Conservation (phyloP, 2,329 filamentous ascomycete species). For the Verticillium tricorpus region DNA sequence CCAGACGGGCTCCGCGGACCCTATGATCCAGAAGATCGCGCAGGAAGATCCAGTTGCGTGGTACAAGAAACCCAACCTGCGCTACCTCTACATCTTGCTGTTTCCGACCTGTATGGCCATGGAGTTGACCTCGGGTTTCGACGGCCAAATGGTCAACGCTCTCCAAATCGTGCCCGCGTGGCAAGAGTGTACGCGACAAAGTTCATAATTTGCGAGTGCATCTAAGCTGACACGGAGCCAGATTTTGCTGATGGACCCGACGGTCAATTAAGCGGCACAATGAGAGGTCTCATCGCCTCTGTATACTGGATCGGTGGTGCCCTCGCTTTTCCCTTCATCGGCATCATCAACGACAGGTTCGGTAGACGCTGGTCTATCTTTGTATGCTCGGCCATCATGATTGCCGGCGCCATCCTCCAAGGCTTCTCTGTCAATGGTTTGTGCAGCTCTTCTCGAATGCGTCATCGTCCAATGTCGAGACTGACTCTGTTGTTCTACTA, state of each 20-base stretch:
- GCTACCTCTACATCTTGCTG: constrained; percentile 49
- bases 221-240: background rate
- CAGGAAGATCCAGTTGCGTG: constrained; percentile 37
- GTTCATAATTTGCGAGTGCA: constrained; percentile 10
- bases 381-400: constrained; percentile 47
- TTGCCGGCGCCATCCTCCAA: constrained; percentile 49
- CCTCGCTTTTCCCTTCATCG: constrained; percentile 51
- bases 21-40: constrained; percentile 19
- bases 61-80: constrained; percentile 55
- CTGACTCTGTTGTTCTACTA: constrained; percentile 4
- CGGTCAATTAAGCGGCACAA: constrained; percentile 32
- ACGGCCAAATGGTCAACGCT: constrained; percentile 39
- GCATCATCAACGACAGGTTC: constrained; percentile 46
- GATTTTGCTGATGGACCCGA: constrained; percentile 30
- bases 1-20: constrained; percentile 12
- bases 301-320: constrained; percentile 60
- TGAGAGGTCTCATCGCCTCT: constrained; percentile 50
- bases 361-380: constrained; percentile 53
- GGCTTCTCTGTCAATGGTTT: constrained; percentile 41
- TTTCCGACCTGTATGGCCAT: constrained; percentile 58
- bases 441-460: constrained; percentile 7
- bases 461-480: constrained; percentile 2
- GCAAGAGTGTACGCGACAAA: constrained; percentile 27
- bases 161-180: constrained; percentile 33
- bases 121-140: constrained; percentile 43